Conservation (phyloP, 805 yeast genomes). For the Candida multigemmis region DNA sequence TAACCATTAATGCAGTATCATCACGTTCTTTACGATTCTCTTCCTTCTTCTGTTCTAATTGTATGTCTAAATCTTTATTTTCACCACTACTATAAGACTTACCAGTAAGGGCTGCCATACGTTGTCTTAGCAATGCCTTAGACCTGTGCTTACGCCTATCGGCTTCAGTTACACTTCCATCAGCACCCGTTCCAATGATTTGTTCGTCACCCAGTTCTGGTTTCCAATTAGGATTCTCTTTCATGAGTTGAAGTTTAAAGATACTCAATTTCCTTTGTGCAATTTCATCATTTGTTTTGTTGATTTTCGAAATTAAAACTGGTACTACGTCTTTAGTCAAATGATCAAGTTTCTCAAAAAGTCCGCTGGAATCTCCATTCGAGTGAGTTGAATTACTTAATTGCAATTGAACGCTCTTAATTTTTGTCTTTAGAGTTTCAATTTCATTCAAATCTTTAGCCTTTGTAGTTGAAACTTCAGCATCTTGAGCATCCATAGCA, state of each 20-base stretch:
- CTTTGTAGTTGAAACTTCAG: conserved; percentile 23
- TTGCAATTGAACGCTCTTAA: conserved; percentile 37
- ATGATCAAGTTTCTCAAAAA: conserved; percentile 48
- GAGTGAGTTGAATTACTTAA: conserved; percentile 17
- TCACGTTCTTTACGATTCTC: conserved; percentile 45
- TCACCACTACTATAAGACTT: conserved; percentile 33
- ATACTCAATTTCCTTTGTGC: conserved; percentile 57
- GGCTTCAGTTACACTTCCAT: conserved; percentile 76
- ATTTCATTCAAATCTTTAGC: conserved; percentile 45
- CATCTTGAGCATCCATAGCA: conserved; percentile 63
- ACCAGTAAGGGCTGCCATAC: conserved; percentile 93
- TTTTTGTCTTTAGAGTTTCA: conserved; percentile 54
- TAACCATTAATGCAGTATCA: conserved; percentile 49
- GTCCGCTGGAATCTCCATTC: conserved; percentile 29
- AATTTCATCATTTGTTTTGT: conserved; percentile 59
- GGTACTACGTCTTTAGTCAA: conserved; percentile 66
- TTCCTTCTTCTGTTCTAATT: conserved; percentile 43
- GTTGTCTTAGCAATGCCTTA: conserved; percentile 67
- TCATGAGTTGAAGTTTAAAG: conserved; percentile 44
- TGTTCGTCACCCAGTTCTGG: conserved; percentile 25
- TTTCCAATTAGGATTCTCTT: conserved; percentile 57
- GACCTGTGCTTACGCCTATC: conserved; percentile 76
- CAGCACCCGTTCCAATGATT: conserved; percentile 74
- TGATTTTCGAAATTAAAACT: conserved; percentile 52
- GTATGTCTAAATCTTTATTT: conserved; percentile 45